Base-by-base conservation (phyloP, 768 basidiomycete genomes). In the Leccinum boreale region DNA sequence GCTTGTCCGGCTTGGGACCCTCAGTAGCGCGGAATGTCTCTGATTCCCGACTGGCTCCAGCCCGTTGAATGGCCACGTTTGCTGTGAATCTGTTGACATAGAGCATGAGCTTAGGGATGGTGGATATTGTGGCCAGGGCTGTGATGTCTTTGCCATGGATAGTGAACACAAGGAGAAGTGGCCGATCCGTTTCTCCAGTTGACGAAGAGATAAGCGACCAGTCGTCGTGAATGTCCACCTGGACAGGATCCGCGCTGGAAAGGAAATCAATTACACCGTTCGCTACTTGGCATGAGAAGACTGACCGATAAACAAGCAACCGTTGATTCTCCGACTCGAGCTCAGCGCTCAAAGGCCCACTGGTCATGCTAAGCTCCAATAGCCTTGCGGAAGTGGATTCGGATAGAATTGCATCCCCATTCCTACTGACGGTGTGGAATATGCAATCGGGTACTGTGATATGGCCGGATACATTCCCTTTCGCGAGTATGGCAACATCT, bases 11-110 rank as follows among this genome's bases (percentile, higher is more conserved):
- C 65, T 83, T 87, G 5, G 88, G 86, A 5, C 80, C 76, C n/a
- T 82, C 82, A 14, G 85, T 84, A n/a, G 81, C 79, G 23, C 87
- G 79, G 78, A 90, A 94, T 1, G 87, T 85, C 58, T 80, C 81
- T 1, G 92, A 93, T 73, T 92, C 90, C 39, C 85, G 79, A 60
- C 84, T 85, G 3, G 93, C 93, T 1, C 87, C 90, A 61, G 85
- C 82, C 46, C 82, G 79, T 68, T 94, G 92, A 5, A 80, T 76
- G 39, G 87, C 82, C 28, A 95, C 73, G 65, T 91, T 89, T 26
- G 80, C 78, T 61, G 81, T 81, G 72, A 95, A 89, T 69, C 85
- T 92, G 70, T 85, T 85, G 24, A 77, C 79, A 62, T 93, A 88
- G 3, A 83, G 80, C 60, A 92, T 77, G 21, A 95, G 75, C 66